Base-by-base conservation (phyloP, 768 basidiomycete genomes). In the Leccinum pellstonianum region DNA sequence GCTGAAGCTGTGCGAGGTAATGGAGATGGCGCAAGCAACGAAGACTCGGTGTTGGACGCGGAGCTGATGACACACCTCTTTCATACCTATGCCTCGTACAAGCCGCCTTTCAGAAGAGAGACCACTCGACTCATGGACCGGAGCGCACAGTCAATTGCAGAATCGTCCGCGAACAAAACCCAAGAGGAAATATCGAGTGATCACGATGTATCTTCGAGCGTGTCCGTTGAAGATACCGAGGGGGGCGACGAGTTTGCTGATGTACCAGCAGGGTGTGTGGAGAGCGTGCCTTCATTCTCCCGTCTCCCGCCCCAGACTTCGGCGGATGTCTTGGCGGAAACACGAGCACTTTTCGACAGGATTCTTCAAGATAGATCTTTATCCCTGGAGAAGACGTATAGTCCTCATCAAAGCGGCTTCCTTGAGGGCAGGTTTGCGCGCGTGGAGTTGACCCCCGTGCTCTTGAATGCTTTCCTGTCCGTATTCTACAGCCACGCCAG, bases 51-150 rank as follows among this genome's bases (percentile, higher is more conserved):
- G 38, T 68, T 84, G 21, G 81, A 90, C 62, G 87, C 90, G 57
- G 83, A 87, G 62, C 77, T 89, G 47, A 87, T 97, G 86, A 81
- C 82, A 67, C 89, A 91, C 66, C 74, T 95, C 31, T 95, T 98
- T 73, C 89, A 95, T 73, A 80, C 92, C 0, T 97, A 98, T 75
- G 86, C 92, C 0, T 77, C 89, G 3, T 95, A 93, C 75, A 79
- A 77, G 43, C 86, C 90, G 3, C 86, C 90, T 0, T 88, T 93
- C 72, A 77, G 70, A 52, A 79, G 87, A 51, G 73, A 76, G 4
- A 72, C 77, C 12, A 81, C 87, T 8, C 75, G 77, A 56, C 50
- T 85, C 10, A 71, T 80, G 9, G 75, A 77, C 10, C 59, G 62
- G 9, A 25, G 11, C 21, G 7, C 38, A 47, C 8, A 19, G 10